Percentiles rank a stretch among this genome's conserved stretches.
These are phyloP conservation scores for Iberis pinnata DNA, from an alignment of 345 rosid species.

Conservation along the genomic window DNA sequence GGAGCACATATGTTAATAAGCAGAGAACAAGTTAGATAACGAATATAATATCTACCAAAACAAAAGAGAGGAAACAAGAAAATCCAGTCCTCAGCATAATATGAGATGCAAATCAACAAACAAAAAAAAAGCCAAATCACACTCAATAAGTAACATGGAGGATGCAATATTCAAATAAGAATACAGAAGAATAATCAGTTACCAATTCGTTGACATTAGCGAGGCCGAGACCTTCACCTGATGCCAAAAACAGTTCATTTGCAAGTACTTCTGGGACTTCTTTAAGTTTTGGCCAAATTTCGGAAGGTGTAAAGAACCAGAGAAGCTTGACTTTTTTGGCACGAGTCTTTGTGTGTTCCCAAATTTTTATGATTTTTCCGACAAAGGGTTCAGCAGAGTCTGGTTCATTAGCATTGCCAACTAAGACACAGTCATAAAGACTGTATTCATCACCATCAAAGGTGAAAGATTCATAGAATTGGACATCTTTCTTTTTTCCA, in stretches of 20 bases:
- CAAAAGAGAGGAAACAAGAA: background rate
- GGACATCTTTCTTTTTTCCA: constrained; percentile 43
- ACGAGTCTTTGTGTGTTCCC: constrained; percentile 47
- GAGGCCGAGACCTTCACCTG: constrained; percentile 76
- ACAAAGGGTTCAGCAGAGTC: constrained; percentile 56
- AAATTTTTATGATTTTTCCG: constrained; percentile 59
- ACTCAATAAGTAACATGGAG: constrained; percentile 10
- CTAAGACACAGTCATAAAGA: constrained; percentile 63
- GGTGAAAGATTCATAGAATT: constrained; percentile 57
- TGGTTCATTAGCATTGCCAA: constrained; percentile 29
- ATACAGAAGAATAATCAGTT: constrained; percentile 27
- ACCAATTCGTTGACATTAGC: constrained; percentile 70
- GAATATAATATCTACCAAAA: background rate
- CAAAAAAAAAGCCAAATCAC: background rate
- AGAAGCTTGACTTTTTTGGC: constrained; percentile 54
- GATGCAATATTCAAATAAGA: background rate
- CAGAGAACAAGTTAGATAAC: constrained; percentile 7
- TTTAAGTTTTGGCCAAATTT: constrained; percentile 43
- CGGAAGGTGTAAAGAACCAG: constrained; percentile 74
- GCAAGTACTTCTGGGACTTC: constrained; percentile 25
- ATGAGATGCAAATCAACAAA: background rate
- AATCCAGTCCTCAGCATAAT: background rate
- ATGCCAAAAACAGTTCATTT: constrained; percentile 77
- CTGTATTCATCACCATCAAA: constrained; percentile 46
- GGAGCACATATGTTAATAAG: background rate